Evolutionary conservation across 2,329 filamentous ascomycete genomes (phyloP), one percentile per base, ranked within the genome.

Genomic region (Aspergillus amoenus): DNA sequence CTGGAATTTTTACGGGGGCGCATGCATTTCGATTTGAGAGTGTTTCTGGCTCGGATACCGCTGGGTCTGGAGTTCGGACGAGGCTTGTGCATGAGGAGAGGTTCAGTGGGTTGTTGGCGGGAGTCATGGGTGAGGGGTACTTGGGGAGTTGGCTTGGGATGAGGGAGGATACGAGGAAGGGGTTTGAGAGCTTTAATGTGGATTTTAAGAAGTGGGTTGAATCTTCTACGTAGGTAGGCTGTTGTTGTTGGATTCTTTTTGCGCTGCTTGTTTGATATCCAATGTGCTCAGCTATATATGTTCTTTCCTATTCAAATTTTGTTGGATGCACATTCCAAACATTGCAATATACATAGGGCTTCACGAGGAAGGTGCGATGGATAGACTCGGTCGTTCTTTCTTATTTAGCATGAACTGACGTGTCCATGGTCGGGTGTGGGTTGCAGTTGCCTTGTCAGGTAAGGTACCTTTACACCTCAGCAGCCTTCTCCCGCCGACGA

Each of bases 121-220:
- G 52, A 13, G 7, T 59, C n/a, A 57, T 59, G 53, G 57, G 57
- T 2, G 54, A 51, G 24, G 22, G 45, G 15, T 41, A 30, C 5
- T 7, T 59, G 9, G 54, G 48, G 13, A 18, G 18, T 1, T 24
- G n/a, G 15, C 32, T 40, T 13, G 54, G 49, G 5, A 30, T 56
- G 30, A 39, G 17, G 18, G 49, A 34, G n/a, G n/a, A 52, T 18
- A 48, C 48, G 2, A 9, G 7, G 30, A 34, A 41, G 15, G 54
- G 54, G 22, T 59, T 42, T 18, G 54, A 46, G 5, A 15, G 32
- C 6, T 59, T 53, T 30, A 59, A 59, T 24, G 18, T 22, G 5
- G 48, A 53, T 50, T 50, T 59, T 12, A 56, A 57, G 34, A 40
- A 13, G 5, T 59, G 57, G 57, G 49, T 57, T 34, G 57, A 59